Conservation (phyloP, 2,329 filamentous ascomycete species). For the Zymoseptoria tritici region DNA sequence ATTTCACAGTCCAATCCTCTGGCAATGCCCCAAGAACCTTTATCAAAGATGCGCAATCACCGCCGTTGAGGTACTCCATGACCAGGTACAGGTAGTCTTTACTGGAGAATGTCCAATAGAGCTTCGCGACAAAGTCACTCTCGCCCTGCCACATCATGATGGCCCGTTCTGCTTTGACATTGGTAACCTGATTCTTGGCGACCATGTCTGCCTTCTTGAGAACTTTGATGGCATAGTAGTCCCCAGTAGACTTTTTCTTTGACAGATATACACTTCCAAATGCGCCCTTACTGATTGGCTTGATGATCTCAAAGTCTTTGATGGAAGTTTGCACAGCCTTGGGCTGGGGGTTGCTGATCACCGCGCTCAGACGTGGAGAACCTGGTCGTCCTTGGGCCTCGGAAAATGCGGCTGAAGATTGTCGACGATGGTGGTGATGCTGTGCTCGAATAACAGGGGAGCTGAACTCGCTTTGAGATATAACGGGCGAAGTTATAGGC, state of each 20-base stretch:
- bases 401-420: slow-evolving; percentile 84
- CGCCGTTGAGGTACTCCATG: slow-evolving; percentile 98
- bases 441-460: slow-evolving; percentile 58
- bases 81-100: slow-evolving; percentile 98
- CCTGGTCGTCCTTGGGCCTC: slow-evolving; percentile 55
- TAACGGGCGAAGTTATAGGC: slow-evolving; percentile 81
- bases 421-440: slow-evolving; percentile 65
- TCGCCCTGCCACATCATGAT: slow-evolving; percentile 99
- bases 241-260: slow-evolving; percentile 96
- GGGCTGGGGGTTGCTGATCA: slow-evolving; percentile 71
- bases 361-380: slow-evolving; percentile 73
- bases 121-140: slow-evolving; percentile 96
- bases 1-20: slow-evolving; percentile 98
- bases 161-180: slow-evolving; percentile 94
- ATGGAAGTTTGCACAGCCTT: slow-evolving; percentile 90
- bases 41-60: slow-evolving; percentile 92
- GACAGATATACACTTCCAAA: slow-evolving; percentile 97
- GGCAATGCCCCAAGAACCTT: slow-evolving; percentile 86
- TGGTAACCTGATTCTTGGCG: slow-evolving; percentile 97
- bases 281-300: slow-evolving; percentile 96
- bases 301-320: slow-evolving; percentile 99
- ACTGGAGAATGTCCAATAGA: slow-evolving; percentile 99
- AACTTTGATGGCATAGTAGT: slow-evolving; percentile 98
- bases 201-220: slow-evolving; percentile 99
- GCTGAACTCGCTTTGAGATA: slow-evolving; percentile 73